A percentile compares a stretch with the other conserved stretches of the same genome.
Evolutionary conservation across 306 rosid genomes (phyloP).

Genomic region (Quercus dentata): DNA sequence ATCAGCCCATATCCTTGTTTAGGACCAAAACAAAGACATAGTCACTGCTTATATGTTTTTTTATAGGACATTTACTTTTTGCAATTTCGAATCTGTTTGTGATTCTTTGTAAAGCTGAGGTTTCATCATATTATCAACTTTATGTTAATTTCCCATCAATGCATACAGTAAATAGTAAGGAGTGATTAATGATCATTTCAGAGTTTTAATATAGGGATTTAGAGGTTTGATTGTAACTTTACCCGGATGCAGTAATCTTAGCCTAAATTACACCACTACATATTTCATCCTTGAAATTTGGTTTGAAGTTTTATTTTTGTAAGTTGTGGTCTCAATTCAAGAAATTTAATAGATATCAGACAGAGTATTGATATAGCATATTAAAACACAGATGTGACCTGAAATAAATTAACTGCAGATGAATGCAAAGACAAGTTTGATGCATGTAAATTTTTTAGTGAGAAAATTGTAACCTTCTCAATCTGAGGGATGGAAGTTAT

Average conservation of each 20-base stretch:
- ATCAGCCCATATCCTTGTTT: slow-evolving; percentile 16
- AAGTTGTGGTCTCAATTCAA: too few relatives aligned
- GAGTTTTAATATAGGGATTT: neutral
- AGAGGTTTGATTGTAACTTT: neutral
- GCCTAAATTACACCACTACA: too few relatives aligned
- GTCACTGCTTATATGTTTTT: slow-evolving; percentile 31
- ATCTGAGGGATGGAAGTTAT: too few relatives aligned
- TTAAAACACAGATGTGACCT: too few relatives aligned
- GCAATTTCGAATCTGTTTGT: slow-evolving; percentile 32
- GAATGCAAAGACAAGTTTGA: too few relatives aligned
- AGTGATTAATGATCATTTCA: slow-evolving; percentile 10
- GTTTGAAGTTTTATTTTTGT: too few relatives aligned
- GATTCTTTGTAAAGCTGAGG: slow-evolving; percentile 33
- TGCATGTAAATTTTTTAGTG: too few relatives aligned
- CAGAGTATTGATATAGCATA: too few relatives aligned
- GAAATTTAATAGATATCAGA: too few relatives aligned
- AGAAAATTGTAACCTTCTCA: too few relatives aligned
- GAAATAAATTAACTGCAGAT: too few relatives aligned
- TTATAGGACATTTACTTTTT: slow-evolving; percentile 25
- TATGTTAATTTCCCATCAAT: slow-evolving; percentile 19
- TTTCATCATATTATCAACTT: slow-evolving; percentile 22
- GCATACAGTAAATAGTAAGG: slow-evolving; percentile 36
- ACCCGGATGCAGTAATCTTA: neutral
- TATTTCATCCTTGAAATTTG: too few relatives aligned
- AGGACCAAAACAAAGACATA: slow-evolving; percentile 18